phyloP scores from a whole-genome alignment of 2,329 filamentous ascomycete species.

The Tolypocladium album region DNA sequence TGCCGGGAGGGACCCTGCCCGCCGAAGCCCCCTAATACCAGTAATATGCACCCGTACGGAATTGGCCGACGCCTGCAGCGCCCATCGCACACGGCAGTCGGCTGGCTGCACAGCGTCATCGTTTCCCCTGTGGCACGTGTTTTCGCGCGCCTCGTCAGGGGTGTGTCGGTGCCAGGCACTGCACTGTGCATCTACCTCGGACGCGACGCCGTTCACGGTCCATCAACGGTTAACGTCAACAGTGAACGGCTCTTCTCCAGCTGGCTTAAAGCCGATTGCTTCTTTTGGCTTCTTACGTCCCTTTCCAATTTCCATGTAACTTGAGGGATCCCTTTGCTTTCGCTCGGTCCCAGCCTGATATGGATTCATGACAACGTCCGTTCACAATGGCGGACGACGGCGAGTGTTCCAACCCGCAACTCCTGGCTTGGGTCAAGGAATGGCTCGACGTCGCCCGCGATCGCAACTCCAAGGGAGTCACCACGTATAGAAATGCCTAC shows the following conservation, averaged over 20 bases:
- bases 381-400: conserved; percentile 10
- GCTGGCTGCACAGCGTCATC: not conserved
- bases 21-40: not conserved
- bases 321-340: not conserved
- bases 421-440: conserved; percentile 66
- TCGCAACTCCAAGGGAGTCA: conserved; percentile 57
- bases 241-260: not conserved
- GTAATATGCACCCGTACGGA: not conserved
- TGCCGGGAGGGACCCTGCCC: not conserved
- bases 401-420: conserved; percentile 56
- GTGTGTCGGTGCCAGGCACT: not conserved
- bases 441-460: conserved; percentile 62
- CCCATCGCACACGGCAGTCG: not conserved
- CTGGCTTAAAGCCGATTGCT: not conserved
- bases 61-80: not conserved
- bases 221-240: not conserved
- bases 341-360: not conserved
- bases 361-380: not conserved
- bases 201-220: not conserved
- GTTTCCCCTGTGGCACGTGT: not conserved
- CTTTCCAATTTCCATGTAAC: not conserved
- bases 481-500: conserved; percentile 67
- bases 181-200: not conserved
- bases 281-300: not conserved
- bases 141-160: not conserved